phyloP scores from a whole-genome alignment of 495 filamentous ascomycete genomes.

The Echria macrotheca region DNA sequence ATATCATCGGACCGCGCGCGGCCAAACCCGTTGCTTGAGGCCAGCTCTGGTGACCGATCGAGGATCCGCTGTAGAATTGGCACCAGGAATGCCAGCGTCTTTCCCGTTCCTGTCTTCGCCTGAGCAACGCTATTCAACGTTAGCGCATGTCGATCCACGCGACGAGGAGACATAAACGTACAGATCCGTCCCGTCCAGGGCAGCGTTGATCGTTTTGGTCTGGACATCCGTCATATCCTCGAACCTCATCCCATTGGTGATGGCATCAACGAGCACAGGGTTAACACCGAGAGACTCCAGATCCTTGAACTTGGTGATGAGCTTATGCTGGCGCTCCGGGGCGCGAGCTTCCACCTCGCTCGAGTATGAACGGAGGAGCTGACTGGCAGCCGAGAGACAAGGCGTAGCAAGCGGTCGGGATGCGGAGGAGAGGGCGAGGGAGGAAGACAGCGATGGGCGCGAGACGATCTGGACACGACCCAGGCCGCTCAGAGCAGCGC shows the following conservation, averaged over 20 bases:
- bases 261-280: constrained; percentile 55
- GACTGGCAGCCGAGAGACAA: constrained; percentile 14
- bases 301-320: constrained; percentile 64
- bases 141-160: too few species aligned
- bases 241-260: constrained; percentile 69
- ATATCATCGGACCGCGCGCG: constrained; percentile 58
- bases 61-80: constrained; percentile 71
- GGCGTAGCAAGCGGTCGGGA: constrained; percentile 12
- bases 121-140: constrained; percentile 85
- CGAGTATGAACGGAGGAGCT: constrained; percentile 34
- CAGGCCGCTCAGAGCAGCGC: constrained; percentile 19
- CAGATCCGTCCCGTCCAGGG: constrained; percentile 75
- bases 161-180: constrained; percentile 53
- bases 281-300: constrained; percentile 60
- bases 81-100: constrained; percentile 78
- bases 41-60: constrained; percentile 48
- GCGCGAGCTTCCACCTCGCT: constrained; percentile 24
- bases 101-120: constrained; percentile 83
- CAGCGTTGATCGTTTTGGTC: constrained; percentile 69
- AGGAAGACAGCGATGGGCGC: constrained; percentile 15
- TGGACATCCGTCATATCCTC: constrained; percentile 94
- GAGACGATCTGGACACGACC: constrained; percentile 23
- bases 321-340: constrained; percentile 10
- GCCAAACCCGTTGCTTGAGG: constrained; percentile 15
- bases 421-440: constrained; percentile 13